A percentile compares a stretch with the other conserved stretches of the same genome.
These are phyloP conservation scores for Isoetes taiwanensis DNA, from an alignment of 75 land plant genomes.

Conservation along the genomic window DNA sequence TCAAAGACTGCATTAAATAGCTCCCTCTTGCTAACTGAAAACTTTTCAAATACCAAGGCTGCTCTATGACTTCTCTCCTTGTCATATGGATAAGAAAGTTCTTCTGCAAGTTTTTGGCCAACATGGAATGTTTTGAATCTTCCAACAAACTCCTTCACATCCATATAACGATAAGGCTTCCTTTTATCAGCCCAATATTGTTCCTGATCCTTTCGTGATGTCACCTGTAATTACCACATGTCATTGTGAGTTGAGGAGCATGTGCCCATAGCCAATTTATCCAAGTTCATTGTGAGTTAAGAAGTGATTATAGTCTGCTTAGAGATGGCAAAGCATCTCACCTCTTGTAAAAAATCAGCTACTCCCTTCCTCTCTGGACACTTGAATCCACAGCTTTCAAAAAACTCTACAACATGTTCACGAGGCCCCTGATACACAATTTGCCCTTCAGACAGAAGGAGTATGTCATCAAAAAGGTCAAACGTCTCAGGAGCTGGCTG, in stretches of 20 bases:
- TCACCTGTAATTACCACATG: constrained; percentile 20
- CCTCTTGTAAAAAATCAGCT: constrained; percentile 35
- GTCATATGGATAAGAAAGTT: constrained; percentile 7
- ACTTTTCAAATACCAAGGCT: constrained; percentile 5
- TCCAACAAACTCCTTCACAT: constrained; percentile 13
- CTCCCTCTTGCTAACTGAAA: constrained; percentile 6
- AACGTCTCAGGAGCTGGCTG: constrained; percentile 2
- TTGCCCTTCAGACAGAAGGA: constrained; percentile 28
- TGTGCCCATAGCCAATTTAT: no score
- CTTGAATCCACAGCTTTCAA: constrained; percentile 33
- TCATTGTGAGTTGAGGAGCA: no score
- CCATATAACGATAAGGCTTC: constrained; percentile 6
- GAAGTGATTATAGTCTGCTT: no score
- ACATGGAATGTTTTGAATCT: constrained; percentile 13
- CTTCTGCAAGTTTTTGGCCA: background rate
- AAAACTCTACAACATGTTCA: constrained; percentile 28
- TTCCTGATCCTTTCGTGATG: constrained; percentile 16
- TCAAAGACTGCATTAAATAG: constrained; percentile 9
- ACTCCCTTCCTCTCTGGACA: no score
- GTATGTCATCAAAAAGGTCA: constrained; percentile 27
- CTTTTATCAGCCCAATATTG: constrained; percentile 12
- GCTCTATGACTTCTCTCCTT: constrained; percentile 11
- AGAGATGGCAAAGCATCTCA: no score
- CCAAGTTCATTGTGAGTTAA: no score
- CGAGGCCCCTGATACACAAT: constrained; percentile 34